Percentiles rank a stretch among this genome's conserved stretches.
Evolutionary conservation across 495 filamentous ascomycete species (phyloP).

Genomic region (Xylaria nigripes): DNA sequence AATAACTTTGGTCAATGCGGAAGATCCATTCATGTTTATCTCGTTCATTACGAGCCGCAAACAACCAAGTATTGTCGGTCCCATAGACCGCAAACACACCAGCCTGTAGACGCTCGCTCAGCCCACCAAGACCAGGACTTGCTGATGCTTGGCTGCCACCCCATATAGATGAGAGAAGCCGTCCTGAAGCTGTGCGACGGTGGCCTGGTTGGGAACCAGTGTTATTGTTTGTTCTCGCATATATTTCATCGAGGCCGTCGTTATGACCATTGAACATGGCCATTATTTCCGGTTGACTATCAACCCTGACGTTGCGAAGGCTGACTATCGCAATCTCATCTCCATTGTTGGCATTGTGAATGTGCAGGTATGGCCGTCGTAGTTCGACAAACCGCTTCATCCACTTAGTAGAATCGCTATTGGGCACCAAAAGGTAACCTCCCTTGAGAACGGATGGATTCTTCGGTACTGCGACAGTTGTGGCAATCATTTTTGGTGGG

Average conservation of each 20-base stretch:
- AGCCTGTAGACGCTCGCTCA: slow-evolving; percentile 48
- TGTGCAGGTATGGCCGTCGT: slow-evolving; percentile 82
- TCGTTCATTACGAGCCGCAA: slow-evolving; percentile 74
- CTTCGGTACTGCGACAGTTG: slow-evolving; percentile 62
- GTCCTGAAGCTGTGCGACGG: slow-evolving; percentile 24
- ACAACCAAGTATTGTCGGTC: slow-evolving; percentile 86
- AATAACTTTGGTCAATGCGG: slow-evolving; percentile 56
- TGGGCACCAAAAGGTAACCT: slow-evolving; percentile 75
- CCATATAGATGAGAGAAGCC: slow-evolving; percentile 27
- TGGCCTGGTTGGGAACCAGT: slow-evolving; percentile 23
- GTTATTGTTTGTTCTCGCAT: slow-evolving; percentile 8
- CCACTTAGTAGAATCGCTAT: slow-evolving; percentile 69
- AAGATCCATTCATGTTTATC: slow-evolving; percentile 95
- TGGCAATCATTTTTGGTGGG: slow-evolving; percentile 54
- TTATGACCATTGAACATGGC: slow-evolving; percentile 53
- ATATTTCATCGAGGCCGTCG: slow-evolving; percentile 15
- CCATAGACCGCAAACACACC: slow-evolving; percentile 92
- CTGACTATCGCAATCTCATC: slow-evolving; percentile 88
- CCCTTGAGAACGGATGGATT: slow-evolving; percentile 68
- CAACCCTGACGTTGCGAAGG: slow-evolving; percentile 73
- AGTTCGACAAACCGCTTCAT: slow-evolving; percentile 88
- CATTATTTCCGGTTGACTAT: slow-evolving; percentile 79
- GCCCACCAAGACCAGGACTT: slow-evolving; percentile 29
- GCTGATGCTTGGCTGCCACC: slow-evolving; percentile 19
- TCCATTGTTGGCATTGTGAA: slow-evolving; percentile 72